Evolutionary conservation across 495 filamentous ascomycete species (phyloP).

Genomic region (Tuber borchii): DNA sequence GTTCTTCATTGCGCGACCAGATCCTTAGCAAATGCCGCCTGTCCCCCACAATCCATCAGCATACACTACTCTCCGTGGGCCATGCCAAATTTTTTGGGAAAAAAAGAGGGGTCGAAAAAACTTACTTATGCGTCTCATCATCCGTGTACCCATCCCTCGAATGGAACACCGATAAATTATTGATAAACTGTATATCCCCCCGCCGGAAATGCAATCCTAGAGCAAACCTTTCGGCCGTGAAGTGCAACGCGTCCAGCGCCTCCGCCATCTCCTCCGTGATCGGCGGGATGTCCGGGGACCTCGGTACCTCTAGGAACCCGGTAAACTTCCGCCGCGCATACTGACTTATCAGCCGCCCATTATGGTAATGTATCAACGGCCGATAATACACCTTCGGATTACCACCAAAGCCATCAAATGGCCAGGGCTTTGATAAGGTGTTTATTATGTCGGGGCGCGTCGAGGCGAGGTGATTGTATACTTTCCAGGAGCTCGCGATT

Average conservation of each 20-base stretch:
- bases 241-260: conserved; percentile 58
- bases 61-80: not conserved
- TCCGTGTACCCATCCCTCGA: conserved; percentile 57
- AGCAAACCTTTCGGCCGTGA: conserved; percentile 51
- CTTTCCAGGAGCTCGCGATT: conserved; percentile 54
- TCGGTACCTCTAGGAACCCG: conserved; percentile 40
- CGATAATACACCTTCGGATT: conserved; percentile 15
- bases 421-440: conserved; percentile 53
- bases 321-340: conserved; percentile 51
- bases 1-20: conserved; percentile 38
- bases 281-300: conserved; percentile 47
- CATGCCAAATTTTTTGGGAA: not conserved
- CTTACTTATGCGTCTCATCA: conserved; percentile 23
- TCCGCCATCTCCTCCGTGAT: conserved; percentile 56
- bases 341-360: conserved; percentile 20
- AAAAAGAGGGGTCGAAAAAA: not conserved
- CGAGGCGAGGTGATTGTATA: conserved; percentile 60
- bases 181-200: conserved; percentile 68
- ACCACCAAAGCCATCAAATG: conserved; percentile 48
- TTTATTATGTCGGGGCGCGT: conserved; percentile 57
- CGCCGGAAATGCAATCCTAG: conserved; percentile 49
- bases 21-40: conserved; percentile 43
- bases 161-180: conserved; percentile 67
- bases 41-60: not conserved
- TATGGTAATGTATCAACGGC: conserved; percentile 24